Percentiles rank a stretch among this genome's conserved stretches.
Conservation (phyloP, 1,139 yeast species). For the Entelexis paramagnoliae region DNA sequence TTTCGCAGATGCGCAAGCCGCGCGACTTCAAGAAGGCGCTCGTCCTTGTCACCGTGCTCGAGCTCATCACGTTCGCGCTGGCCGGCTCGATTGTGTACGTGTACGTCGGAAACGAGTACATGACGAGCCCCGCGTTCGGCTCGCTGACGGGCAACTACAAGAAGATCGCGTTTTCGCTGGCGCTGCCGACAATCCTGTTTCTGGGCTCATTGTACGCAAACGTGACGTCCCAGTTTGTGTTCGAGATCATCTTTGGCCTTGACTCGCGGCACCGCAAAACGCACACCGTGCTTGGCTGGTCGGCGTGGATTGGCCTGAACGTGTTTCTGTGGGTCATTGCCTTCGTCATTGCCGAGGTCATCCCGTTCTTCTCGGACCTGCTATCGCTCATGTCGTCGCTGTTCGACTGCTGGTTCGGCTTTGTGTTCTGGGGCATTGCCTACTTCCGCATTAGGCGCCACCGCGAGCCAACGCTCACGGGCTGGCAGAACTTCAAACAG, state of each 20-base stretch:
- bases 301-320: conserved; percentile 41
- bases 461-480: conserved; percentile 26
- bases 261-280: conserved; percentile 38
- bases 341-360: conserved; percentile 50
- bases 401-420: conserved; percentile 58
- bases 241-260: conserved; percentile 24
- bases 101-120: conserved; percentile 44
- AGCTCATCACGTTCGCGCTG: conserved; percentile 41
- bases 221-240: conserved; percentile 43
- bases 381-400: conserved; percentile 52
- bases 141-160: conserved; percentile 40
- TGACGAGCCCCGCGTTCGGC: conserved; percentile 53
- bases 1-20: conserved; percentile 50
- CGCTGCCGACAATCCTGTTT: conserved; percentile 45
- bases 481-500: conserved; percentile 28
- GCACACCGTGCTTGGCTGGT: conserved; percentile 47
- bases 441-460: conserved; percentile 33
- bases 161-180: conserved; percentile 50
- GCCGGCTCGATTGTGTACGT: conserved; percentile 51
- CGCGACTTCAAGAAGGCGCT: conserved; percentile 49
- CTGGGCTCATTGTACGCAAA: conserved; percentile 48
- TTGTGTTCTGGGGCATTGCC: conserved; percentile 57
- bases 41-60: conserved; percentile 42
- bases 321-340: conserved; percentile 43
- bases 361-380: conserved; percentile 52